phyloP scores from a whole-genome alignment of 2,329 filamentous ascomycete genomes.

The Exophiala aquamarina region DNA sequence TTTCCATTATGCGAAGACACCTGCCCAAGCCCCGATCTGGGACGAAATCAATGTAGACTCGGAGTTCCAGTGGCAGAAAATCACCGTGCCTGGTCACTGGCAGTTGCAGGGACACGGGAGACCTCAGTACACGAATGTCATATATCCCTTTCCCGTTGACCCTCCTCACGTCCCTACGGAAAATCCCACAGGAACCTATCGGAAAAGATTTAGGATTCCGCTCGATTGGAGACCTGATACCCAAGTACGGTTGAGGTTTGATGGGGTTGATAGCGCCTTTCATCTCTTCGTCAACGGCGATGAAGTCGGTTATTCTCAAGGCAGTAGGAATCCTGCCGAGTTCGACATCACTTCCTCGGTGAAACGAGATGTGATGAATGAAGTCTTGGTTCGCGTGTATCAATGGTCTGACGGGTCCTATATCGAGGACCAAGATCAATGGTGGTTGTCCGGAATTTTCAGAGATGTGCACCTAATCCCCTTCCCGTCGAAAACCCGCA shows the following conservation, averaged over 20 bases:
- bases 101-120: conserved; percentile 67
- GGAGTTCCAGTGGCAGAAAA: conserved; percentile 26
- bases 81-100: conserved; percentile 68
- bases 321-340: conserved; percentile 66
- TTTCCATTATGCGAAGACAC: conserved; percentile 38
- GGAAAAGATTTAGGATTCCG: conserved; percentile 51
- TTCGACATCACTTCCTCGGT: conserved; percentile 64
- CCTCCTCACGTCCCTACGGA: conserved; percentile 63
- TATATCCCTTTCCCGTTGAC: conserved; percentile 65
- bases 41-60: neutral
- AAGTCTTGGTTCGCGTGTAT: conserved; percentile 65
- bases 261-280: conserved; percentile 71
- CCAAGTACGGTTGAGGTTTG: conserved; percentile 66
- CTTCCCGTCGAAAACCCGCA: conserved; percentile 50
- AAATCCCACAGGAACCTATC: conserved; percentile 66
- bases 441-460: conserved; percentile 66
- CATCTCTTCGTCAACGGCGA: conserved; percentile 68
- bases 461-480: conserved; percentile 64
- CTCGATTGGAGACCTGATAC: conserved; percentile 39
- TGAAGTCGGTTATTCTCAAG: conserved; percentile 67
- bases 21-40: conserved; percentile 7
- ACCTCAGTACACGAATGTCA: conserved; percentile 69
- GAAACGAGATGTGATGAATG: conserved; percentile 49
- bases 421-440: conserved; percentile 69
- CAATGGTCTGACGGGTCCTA: conserved; percentile 70